Evolutionary conservation across 2,329 filamentous ascomycete species (phyloP).

Genomic region (Fusarium cicatricum): DNA sequence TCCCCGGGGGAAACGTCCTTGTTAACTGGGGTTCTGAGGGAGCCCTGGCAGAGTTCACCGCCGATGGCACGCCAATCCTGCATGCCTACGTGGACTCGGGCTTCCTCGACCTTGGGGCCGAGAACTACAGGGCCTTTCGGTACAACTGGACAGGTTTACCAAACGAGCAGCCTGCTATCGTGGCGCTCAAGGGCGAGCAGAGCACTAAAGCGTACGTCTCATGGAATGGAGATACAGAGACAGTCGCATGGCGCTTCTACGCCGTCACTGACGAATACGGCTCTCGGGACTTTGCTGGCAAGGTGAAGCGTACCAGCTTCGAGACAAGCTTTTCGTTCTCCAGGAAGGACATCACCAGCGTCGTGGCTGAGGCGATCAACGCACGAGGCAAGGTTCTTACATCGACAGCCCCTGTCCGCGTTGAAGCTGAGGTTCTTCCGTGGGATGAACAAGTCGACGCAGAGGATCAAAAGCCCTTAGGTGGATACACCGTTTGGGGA

Average conservation of each 20-base stretch:
- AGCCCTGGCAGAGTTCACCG: constrained; percentile 56
- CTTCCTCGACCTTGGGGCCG: constrained; percentile 48
- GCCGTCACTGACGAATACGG: constrained; percentile 46
- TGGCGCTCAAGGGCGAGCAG: constrained; percentile 24
- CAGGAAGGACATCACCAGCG: constrained; percentile 11
- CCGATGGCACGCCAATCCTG: constrained; percentile 59
- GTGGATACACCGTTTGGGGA: constrained; percentile 5
- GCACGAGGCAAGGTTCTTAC: constrained; percentile 31
- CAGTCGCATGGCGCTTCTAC: constrained; percentile 59
- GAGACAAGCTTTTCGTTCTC: constrained; percentile 49
- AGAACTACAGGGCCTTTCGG: constrained; percentile 64
- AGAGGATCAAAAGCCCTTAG: constrained; percentile 5
- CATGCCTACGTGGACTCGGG: constrained; percentile 57
- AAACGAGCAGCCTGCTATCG: constrained; percentile 37
- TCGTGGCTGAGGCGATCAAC: constrained; percentile 41
- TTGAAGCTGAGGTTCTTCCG: constrained; percentile 36
- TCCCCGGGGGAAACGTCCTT: constrained; percentile 61
- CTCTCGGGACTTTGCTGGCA: constrained; percentile 49
- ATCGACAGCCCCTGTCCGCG: constrained; percentile 27
- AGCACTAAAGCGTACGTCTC: constrained; percentile 55
- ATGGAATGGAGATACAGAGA: constrained; percentile 62
- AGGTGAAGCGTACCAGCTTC: constrained; percentile 52
- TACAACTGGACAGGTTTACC: constrained; percentile 61
- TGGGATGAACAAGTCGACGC: background rate
- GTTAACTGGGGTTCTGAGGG: constrained; percentile 66